Base-by-base conservation (phyloP, 177 flowering plant genomes). In the Telopea speciosissima region DNA sequence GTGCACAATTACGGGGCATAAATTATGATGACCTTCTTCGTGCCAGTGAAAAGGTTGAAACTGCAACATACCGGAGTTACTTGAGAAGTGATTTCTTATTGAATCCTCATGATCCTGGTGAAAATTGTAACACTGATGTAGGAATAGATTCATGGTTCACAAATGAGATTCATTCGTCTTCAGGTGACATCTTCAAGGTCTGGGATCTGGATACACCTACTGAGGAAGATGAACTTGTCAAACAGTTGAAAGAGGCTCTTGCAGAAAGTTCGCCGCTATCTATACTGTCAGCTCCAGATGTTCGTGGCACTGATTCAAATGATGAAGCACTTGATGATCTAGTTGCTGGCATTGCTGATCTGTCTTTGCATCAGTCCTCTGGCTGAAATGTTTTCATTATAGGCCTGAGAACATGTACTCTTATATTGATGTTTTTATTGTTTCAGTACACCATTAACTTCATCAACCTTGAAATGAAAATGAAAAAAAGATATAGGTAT, bases 111-210 rank as follows among this genome's bases (percentile, higher is more conserved):
- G 31, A 70, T 23, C 5, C 23, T 19, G 28, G 40, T 25, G 76
- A 62, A 67, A 64, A 49, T 52, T 69, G 33, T 24, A 24, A 62
- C 11, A 8, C 13, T 66, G 83, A 68, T 45, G 26, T 67, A 19
- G 83, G 72, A 7, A 24, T 63, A 36, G 79, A 71, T 40, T 68
- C 68, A 8, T 77, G 60, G 22, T 64, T 67, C 54, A 40, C 67
- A 31, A 69, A 31, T 75, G 85, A 79, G 61, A 26, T 56, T 1
- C 87, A 85, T 60, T 71, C 72, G 21, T 62, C 76, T 2, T 31
- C 74, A 62, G 77, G 78, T 8, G 83, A 82, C 62, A 85, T 88
- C 31, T 89, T 89, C 73, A 83, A 54, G 85, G 86, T 88, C 61
- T 88, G 90, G 94, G 85, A 89, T 79, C 71, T 88, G 72, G 81